phyloP scores from a whole-genome alignment of 352 stramenopile genomes.

The Globisporangium recalcitrans region DNA sequence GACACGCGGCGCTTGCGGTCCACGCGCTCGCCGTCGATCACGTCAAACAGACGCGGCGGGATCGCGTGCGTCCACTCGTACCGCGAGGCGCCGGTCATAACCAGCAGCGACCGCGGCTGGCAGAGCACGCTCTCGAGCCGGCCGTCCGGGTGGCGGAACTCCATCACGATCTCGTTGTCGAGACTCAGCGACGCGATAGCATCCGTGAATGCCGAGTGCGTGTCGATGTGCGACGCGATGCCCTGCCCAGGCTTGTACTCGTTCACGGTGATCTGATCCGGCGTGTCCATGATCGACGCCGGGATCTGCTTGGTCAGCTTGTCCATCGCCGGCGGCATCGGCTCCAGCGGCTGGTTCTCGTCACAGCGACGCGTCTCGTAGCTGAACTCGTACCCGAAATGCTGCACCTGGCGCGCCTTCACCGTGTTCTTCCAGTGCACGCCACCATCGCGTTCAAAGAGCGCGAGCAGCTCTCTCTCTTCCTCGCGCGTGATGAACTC shows the following conservation, averaged over 20 bases:
- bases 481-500: constrained; percentile 67
- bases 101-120: constrained; percentile 63
- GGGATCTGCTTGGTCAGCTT: constrained; percentile 51
- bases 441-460: constrained; percentile 56
- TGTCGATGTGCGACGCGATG: constrained; percentile 87
- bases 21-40: constrained; percentile 71
- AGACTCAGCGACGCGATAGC: constrained; percentile 81
- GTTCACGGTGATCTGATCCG: constrained; percentile 85
- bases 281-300: constrained; percentile 49
- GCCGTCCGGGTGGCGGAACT: constrained; percentile 67
- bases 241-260: constrained; percentile 87
- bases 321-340: constrained; percentile 38
- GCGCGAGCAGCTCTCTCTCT: constrained; percentile 42
- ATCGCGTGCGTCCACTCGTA: constrained; percentile 90
- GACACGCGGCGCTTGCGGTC: constrained; percentile 64
- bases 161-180: constrained; percentile 79
- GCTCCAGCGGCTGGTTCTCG: constrained; percentile 35
- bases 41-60: constrained; percentile 73
- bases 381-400: constrained; percentile 87
- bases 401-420: constrained; percentile 80
- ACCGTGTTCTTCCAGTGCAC: constrained; percentile 65
- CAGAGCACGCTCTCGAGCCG: constrained; percentile 60
- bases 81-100: constrained; percentile 79
- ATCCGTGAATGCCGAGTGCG: constrained; percentile 81
- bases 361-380: constrained; percentile 78